Evolutionary conservation across 208 protist species (phyloP).

Genomic region (Porcisia hertigi): DNA sequence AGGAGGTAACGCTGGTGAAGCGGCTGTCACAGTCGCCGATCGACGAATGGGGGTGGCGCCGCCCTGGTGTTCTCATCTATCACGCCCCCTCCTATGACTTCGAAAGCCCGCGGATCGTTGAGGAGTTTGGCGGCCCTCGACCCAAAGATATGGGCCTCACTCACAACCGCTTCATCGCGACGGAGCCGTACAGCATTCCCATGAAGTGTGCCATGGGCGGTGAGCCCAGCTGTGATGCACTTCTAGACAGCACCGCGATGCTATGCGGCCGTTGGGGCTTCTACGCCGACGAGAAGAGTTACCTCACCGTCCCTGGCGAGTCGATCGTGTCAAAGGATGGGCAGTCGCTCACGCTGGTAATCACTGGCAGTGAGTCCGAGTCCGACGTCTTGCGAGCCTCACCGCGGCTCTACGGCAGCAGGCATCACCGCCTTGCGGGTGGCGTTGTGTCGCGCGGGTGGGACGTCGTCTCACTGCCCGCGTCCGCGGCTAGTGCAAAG

Average conservation of each 20-base stretch:
- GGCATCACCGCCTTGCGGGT: constrained; percentile 81
- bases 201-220: constrained; percentile 86
- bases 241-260: constrained; percentile 76
- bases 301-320: constrained; percentile 74
- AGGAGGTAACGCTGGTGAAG: constrained; percentile 88
- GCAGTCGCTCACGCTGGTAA: constrained; percentile 56
- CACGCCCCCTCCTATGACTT: constrained; percentile 88
- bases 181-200: constrained; percentile 90
- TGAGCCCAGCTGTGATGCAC: constrained; percentile 76
- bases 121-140: constrained; percentile 91
- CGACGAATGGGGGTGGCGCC: constrained; percentile 89
- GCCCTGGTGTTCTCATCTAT: constrained; percentile 81
- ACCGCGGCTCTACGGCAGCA: constrained; percentile 72
- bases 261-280: constrained; percentile 89
- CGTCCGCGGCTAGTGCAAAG: constrained; percentile 1
- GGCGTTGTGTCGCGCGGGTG: constrained; percentile 72
- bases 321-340: constrained; percentile 67
- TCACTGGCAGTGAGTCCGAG: constrained; percentile 45
- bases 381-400: constrained; percentile 69
- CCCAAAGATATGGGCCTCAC: constrained; percentile 80
- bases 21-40: constrained; percentile 82
- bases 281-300: constrained; percentile 85
- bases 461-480: constrained; percentile 70
- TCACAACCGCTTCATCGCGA: constrained; percentile 70
- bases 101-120: constrained; percentile 83